phyloP scores from a whole-genome alignment of 495 filamentous ascomycete genomes.

The Physcia stellaris region DNA sequence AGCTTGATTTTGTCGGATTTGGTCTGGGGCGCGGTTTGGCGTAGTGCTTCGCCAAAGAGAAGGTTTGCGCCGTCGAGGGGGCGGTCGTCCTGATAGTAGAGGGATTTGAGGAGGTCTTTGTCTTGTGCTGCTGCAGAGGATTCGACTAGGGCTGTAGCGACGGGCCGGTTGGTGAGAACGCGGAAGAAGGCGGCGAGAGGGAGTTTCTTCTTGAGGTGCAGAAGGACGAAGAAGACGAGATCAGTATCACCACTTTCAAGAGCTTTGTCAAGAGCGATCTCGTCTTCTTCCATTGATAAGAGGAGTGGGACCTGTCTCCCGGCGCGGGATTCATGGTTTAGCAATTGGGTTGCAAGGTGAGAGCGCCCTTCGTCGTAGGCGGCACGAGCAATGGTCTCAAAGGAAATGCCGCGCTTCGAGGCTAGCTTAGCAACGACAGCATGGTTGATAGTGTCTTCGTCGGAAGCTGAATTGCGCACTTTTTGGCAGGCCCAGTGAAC shows the following conservation, averaged over 20 bases:
- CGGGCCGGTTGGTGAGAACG: slow-evolving; percentile 73
- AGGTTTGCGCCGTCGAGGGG: slow-evolving; percentile 79
- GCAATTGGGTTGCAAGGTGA: slow-evolving; percentile 70
- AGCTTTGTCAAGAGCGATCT: slow-evolving; percentile 90
- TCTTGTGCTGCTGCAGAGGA: slow-evolving; percentile 65
- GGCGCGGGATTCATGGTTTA: slow-evolving; percentile 87
- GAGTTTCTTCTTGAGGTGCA: slow-evolving; percentile 80
- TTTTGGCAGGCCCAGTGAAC: slow-evolving; percentile 95
- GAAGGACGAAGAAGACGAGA: slow-evolving; percentile 75
- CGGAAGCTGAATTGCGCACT: slow-evolving; percentile 68
- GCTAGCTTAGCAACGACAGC: slow-evolving; percentile 76
- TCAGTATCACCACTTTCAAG: slow-evolving; percentile 93
- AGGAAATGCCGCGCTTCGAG: slow-evolving; percentile 83
- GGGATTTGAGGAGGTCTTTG: slow-evolving; percentile 74
- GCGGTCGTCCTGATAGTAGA: slow-evolving; percentile 96
- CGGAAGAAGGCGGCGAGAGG: slow-evolving; percentile 87
- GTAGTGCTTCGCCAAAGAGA: slow-evolving; percentile 67
- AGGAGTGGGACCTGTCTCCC: slow-evolving; percentile 93
- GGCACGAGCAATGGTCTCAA: slow-evolving; percentile 84
- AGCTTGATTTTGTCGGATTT: slow-evolving; percentile 74
- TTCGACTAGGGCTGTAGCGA: slow-evolving; percentile 82
- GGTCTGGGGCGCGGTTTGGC: slow-evolving; percentile 45
- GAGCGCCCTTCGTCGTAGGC: slow-evolving; percentile 89
- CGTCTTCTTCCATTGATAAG: slow-evolving; percentile 89
- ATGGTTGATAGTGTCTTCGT: slow-evolving; percentile 78